Base-by-base conservation (phyloP, 2,329 filamentous ascomycete species). In the Macrophomina pseudophaseolina region DNA sequence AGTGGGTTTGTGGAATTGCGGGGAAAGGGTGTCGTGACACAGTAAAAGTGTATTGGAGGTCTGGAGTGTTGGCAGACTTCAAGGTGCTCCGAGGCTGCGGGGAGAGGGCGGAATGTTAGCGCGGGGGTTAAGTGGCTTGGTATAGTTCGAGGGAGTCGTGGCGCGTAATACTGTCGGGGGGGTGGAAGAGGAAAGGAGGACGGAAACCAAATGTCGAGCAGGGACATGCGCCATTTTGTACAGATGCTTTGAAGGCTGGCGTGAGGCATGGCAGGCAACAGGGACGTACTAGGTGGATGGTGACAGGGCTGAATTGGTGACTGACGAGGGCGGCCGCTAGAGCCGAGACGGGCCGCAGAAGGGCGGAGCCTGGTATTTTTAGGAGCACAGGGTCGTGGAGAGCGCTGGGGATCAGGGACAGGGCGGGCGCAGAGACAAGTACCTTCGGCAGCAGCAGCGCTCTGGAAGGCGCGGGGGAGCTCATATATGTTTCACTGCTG, bases 291-390 rank as follows among this genome's bases (percentile, higher is more conserved):
- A 42, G 38, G 5, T 23, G 38, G 58, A 49, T 30, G 30, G 44
- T n/a, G 49, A 38, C 58, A 62, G 44, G 58, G 58, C 58, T 62
- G 58, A 62, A 44, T 28, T 59, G 38, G 56, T 59, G 54, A 59
- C 40, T 62, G 42, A 49, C 58, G 58, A 62, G 28, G 48, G 42
- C 44, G 30, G 56, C n/a, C 58, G 44, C 58, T 62, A 62, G 28
- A 62, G 44, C 58, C 42, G 58, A 62, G 58, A 62, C 42, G 58
- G 58, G 42, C 58, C 58, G 58, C 30, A 44, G 8, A 32, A 32
- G n/a, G 32, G 35, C 12, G 30, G 35, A 23, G 35, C 8, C 53
- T 35, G 53, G 56, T 60, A 33, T 35, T 60, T 60, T 48, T 60
- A 33, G 56, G 42, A 46, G 16, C 14, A 5, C 18, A 8, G 28